Conservation (phyloP, 441 rosid genomes). For the Gossypium trilobum region DNA sequence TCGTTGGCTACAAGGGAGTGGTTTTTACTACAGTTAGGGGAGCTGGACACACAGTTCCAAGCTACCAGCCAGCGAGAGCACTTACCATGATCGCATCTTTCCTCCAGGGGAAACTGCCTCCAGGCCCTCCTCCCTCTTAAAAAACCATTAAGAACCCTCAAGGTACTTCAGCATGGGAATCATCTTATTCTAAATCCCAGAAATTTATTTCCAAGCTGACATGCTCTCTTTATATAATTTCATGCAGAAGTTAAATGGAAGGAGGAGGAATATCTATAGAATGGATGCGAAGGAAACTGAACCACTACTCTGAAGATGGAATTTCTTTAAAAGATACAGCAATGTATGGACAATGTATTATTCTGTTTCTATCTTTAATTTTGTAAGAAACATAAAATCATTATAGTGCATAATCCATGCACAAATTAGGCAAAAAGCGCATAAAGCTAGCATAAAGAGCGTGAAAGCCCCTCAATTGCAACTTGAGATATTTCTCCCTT, state of each 20-base stretch:
- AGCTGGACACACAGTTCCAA: constrained; percentile 39
- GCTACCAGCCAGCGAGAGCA: constrained; percentile 37
- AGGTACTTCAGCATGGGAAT: neutral
- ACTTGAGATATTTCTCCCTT: neutral
- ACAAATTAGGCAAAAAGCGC: neutral
- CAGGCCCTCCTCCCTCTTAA: constrained; percentile 21
- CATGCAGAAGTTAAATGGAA: neutral
- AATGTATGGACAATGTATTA: neutral
- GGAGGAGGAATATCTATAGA: neutral
- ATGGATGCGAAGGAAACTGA: neutral
- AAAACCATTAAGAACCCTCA: neutral
- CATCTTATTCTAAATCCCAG: neutral
- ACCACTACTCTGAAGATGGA: neutral
- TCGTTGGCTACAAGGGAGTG: constrained; percentile 32
- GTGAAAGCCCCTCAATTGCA: neutral
- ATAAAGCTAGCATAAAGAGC: neutral
- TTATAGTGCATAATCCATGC: neutral
- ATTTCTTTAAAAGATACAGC: neutral
- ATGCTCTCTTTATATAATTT: neutral
- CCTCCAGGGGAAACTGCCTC: constrained; percentile 29
- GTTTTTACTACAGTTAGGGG: constrained; percentile 33
- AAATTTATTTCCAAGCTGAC: neutral
- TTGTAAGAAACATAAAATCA: neutral
- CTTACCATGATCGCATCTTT: constrained; percentile 36
- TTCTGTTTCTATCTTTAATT: neutral